phyloP scores from a whole-genome alignment of 2,329 filamentous ascomycete genomes.

The Scedosporium apiospermum region DNA sequence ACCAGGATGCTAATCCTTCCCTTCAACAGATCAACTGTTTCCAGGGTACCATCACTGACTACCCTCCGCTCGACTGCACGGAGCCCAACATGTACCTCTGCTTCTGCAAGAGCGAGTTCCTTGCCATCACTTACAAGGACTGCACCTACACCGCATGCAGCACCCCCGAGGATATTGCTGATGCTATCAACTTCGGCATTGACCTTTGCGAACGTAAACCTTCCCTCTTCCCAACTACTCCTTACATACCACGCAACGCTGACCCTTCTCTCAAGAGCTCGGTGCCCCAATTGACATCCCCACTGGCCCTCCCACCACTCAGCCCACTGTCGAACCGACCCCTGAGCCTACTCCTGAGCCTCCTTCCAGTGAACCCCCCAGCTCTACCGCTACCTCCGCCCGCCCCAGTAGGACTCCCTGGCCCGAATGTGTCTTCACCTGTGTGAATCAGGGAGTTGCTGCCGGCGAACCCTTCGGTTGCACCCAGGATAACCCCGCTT shows the following conservation, averaged over 20 bases:
- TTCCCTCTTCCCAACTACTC: not conserved
- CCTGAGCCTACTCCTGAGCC: not conserved
- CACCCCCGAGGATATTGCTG: not conserved
- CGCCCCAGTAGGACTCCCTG: constrained; percentile 4
- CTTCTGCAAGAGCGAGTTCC: not conserved
- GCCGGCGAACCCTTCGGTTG: not conserved
- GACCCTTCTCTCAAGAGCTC: not conserved
- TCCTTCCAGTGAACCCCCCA: not conserved
- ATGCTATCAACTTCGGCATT: not conserved
- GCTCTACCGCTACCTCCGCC: not conserved
- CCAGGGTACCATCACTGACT: not conserved
- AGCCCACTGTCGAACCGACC: not conserved
- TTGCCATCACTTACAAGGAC: not conserved
- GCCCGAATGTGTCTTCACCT: constrained; percentile 2
- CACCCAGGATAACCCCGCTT: not conserved
- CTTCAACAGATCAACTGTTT: not conserved
- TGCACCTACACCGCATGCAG: not conserved
- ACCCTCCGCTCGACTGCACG: constrained; percentile 1
- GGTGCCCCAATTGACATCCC: not conserved
- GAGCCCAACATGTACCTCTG: constrained; percentile 1
- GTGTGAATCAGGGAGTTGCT: not conserved
- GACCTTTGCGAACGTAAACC: not conserved
- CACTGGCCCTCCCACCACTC: not conserved
- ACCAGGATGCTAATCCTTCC: not conserved
- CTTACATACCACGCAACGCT: not conserved